These are phyloP conservation scores for Alternaria sp. DNA, from an alignment of 2,329 filamentous ascomycete species.

Conservation along the genomic window DNA sequence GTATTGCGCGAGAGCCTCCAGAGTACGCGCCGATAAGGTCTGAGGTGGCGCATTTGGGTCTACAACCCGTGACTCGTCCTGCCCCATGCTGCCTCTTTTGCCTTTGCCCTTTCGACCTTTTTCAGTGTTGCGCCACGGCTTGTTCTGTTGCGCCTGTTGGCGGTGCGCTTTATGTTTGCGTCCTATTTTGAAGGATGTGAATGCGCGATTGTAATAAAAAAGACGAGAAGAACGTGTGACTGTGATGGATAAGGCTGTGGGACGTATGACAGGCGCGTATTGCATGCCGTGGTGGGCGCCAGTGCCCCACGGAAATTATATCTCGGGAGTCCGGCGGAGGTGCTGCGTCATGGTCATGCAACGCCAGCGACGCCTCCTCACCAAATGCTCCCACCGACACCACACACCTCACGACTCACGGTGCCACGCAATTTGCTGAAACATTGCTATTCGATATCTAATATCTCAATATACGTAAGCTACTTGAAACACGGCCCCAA, in stretches of 20 bases:
- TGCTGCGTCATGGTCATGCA: conserved; percentile 13
- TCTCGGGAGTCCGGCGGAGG: conserved; percentile 9
- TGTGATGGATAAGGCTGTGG: conserved; percentile 2
- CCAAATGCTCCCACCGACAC: neutral
- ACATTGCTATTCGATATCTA: neutral
- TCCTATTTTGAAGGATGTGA: conserved; percentile 53
- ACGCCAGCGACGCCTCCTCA: neutral
- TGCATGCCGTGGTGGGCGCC: neutral
- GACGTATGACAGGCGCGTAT: neutral
- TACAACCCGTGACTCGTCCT: conserved; percentile 77
- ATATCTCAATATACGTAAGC: neutral
- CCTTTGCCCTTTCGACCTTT: conserved; percentile 34
- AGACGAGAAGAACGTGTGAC: neutral
- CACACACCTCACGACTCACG: neutral
- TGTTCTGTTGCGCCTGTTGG: conserved; percentile 42
- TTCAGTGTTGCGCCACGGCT: conserved; percentile 38
- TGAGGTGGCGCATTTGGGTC: conserved; percentile 68
- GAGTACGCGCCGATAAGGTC: conserved; percentile 70
- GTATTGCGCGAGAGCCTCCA: conserved; percentile 79
- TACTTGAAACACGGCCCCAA: neutral
- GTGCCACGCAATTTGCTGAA: neutral
- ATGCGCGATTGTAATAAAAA: neutral
- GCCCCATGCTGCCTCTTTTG: conserved; percentile 72
- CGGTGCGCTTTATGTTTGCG: conserved; percentile 56
- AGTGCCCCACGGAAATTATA: conserved; percentile 9